Evolutionary conservation across 2,329 filamentous ascomycete species (phyloP).

Genomic region (Aspergillus tamarii): DNA sequence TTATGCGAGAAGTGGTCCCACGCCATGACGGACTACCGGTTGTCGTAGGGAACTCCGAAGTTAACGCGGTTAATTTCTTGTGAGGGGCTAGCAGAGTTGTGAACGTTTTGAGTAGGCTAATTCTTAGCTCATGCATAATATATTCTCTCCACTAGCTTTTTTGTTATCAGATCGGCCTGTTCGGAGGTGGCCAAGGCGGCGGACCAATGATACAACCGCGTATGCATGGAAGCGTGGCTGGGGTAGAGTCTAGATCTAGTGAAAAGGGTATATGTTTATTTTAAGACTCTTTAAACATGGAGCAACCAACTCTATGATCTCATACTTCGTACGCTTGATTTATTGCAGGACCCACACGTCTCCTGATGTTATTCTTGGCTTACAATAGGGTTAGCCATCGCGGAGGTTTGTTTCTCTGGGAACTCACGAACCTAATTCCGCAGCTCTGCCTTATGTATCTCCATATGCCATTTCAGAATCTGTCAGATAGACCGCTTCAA

Average conservation of each 20-base stretch:
- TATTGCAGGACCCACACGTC: neutral
- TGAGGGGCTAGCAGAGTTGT: no score
- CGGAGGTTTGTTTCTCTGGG: neutral
- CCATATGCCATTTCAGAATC: neutral
- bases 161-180: neutral
- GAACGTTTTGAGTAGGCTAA: no score
- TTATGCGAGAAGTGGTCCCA: no score
- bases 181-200: neutral
- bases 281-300: neutral
- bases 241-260: neutral
- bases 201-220: neutral
- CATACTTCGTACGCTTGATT: neutral
- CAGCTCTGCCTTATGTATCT: neutral
- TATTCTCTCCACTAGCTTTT: no score
- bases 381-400: neutral
- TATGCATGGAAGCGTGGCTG: neutral
- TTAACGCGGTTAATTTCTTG: no score
- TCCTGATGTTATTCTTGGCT: neutral
- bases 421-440: neutral
- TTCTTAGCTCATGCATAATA: no score
- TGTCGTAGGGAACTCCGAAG: no score
- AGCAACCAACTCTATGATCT: neutral
- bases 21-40: no score
- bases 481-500: no score
- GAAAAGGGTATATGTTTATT: neutral